Base-by-base conservation (phyloP, 148 eudicot genomes). In the Vaccinium myrtillus region DNA sequence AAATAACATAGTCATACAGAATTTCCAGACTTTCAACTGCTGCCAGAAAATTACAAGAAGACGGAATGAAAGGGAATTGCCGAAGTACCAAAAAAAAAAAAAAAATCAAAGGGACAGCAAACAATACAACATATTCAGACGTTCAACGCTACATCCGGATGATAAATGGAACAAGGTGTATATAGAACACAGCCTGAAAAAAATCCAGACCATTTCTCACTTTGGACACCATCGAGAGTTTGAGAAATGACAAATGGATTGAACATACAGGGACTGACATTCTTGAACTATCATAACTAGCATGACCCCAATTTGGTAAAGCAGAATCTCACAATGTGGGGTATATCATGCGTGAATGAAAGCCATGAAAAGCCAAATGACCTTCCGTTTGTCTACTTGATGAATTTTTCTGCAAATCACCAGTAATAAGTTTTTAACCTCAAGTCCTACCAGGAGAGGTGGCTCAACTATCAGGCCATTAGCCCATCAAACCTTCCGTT, bases 401-500 rank as follows among this genome's bases (percentile, higher is more conserved):
- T 2, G 59, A 81, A 49, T 3, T 81, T 46, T 15, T n/a, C 30
- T 4, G 79, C 32, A n/a, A 25, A 76, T 49, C 27, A 4, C 32
- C 46, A 9, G 36, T 3, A 50, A 10, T 23, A 25, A 15, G 27
- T 13, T 49, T 81, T 51, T 50, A 82, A 49, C 61, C 30, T 15
- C 77, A 27, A 82, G 21, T 81, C 54, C 43, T 30, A 11, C 16
- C 73, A 67, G 14, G 0, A 69, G 43, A 69, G 74, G 39, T 69
- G 74, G 8, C 74, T 69, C 74, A 27, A 13, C 18, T 0, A 69
- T 30, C 12, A 69, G 1, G 18, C 74, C n/a, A n/a, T n/a, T n/a
- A n/a, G n/a, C n/a, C n/a, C n/a, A n/a, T n/a, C n/a, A n/a, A n/a
- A 81, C 39, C 83, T 48, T 63, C 49, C 48, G 36, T 51, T 25